Evolutionary conservation across 345 rosid genomes (phyloP).

Genomic region (Citrus reticulata): DNA sequence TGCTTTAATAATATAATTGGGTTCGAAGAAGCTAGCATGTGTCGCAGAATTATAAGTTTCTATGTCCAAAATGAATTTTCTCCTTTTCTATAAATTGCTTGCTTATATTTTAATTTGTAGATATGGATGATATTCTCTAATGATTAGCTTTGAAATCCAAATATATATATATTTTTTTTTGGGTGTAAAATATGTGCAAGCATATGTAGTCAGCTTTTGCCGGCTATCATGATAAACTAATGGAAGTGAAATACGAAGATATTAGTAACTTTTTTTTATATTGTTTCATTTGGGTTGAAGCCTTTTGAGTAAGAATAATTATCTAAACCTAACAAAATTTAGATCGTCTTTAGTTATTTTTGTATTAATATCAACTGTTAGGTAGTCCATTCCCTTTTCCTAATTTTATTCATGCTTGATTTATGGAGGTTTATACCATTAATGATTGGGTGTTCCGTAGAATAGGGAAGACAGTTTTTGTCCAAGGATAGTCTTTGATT

Average conservation of each 20-base stretch:
- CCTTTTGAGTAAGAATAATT: not conserved
- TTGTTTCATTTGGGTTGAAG: not conserved
- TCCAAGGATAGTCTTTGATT: not conserved
- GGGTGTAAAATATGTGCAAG: not conserved
- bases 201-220: not conserved
- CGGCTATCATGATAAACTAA: not conserved
- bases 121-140: not conserved
- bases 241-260: not conserved
- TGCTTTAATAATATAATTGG: not conserved
- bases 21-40: not conserved
- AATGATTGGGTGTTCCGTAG: not conserved
- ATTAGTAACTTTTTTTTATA: not conserved
- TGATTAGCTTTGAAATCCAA: not conserved
- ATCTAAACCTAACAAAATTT: not conserved
- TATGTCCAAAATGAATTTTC: not conserved
- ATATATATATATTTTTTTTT: no score
- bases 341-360: not conserved
- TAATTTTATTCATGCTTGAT: not conserved
- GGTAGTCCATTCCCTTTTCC: not conserved
- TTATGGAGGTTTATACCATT: not conserved
- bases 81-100: not conserved
- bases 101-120: not conserved
- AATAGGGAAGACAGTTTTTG: not conserved
- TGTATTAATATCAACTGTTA: not conserved
- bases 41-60: not conserved